Evolutionary conservation across 768 basidiomycete species (phyloP).

Genomic region (Suillus sp.): DNA sequence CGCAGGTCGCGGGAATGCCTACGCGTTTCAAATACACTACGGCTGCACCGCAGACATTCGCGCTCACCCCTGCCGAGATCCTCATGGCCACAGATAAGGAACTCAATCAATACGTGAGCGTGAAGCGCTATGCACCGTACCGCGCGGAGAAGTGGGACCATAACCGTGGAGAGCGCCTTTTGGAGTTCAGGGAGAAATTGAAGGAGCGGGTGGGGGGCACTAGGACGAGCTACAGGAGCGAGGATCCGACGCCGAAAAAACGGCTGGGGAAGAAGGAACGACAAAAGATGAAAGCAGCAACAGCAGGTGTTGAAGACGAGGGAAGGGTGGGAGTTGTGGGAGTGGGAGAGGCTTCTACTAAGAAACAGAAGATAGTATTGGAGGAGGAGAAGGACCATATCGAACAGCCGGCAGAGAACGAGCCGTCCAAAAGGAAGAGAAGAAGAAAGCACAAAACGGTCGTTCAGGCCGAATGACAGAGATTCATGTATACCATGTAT

Average conservation of each 20-base stretch:
- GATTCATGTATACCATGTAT: not conserved
- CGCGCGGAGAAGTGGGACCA: conserved; percentile 70
- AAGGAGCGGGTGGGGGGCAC: conserved; percentile 39
- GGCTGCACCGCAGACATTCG: conserved; percentile 61
- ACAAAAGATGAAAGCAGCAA: conserved; percentile 43
- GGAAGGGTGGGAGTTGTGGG: not conserved
- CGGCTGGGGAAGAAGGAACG: conserved; percentile 74
- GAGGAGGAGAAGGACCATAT: not conserved
- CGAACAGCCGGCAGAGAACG: not conserved
- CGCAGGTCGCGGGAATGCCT: conserved; percentile 63
- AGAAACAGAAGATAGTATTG: not conserved
- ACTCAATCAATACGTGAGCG: conserved; percentile 85
- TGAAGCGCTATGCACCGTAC: conserved; percentile 93
- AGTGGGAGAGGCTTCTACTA: not conserved
- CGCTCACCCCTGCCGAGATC: conserved; percentile 82
- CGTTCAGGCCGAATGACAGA: not conserved
- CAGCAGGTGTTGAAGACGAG: not conserved
- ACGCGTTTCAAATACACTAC: conserved; percentile 94
- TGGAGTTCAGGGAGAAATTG: conserved; percentile 71
- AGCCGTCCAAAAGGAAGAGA: not conserved
- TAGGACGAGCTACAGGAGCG: conserved; percentile 18
- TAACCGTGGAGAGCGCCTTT: conserved; percentile 62
- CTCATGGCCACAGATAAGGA: conserved; percentile 91
- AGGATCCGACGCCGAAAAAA: conserved; percentile 49
- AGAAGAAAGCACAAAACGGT: not conserved